These are phyloP conservation scores for Rhododendron ovatum DNA, from an alignment of 148 eudicot species.

Conservation along the genomic window DNA sequence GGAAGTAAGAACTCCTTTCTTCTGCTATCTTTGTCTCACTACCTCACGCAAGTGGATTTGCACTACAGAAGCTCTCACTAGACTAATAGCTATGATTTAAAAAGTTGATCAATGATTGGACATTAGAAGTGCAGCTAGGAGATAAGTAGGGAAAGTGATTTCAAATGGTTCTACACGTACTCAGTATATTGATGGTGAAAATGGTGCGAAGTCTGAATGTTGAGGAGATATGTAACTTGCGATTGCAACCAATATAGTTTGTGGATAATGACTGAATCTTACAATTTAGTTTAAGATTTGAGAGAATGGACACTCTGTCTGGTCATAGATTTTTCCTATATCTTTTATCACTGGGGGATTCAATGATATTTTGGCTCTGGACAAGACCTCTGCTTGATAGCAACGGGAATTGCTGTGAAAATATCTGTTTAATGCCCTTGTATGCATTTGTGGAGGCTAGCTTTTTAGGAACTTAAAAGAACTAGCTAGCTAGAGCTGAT, in stretches of 20 bases:
- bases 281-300: background rate
- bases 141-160: conserved; percentile 2
- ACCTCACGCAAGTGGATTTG: background rate
- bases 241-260: background rate
- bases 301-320: background rate
- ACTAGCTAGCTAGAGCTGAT: background rate
- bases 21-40: background rate
- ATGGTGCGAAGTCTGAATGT: background rate
- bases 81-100: background rate
- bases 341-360: background rate
- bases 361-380: background rate
- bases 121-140: background rate
- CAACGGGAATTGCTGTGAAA: background rate
- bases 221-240: conserved; percentile 1
- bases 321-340: background rate
- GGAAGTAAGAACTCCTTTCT: conserved; percentile 41
- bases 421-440: background rate
- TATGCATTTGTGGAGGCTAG: background rate
- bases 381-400: background rate
- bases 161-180: background rate
- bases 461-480: background rate
- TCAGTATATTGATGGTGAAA: background rate
- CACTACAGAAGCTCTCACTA: background rate
- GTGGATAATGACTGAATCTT: background rate
- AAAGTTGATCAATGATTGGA: background rate